Evolutionary conservation across 495 filamentous ascomycete genomes (phyloP).

Genomic region (Aspergillus taichungensis): DNA sequence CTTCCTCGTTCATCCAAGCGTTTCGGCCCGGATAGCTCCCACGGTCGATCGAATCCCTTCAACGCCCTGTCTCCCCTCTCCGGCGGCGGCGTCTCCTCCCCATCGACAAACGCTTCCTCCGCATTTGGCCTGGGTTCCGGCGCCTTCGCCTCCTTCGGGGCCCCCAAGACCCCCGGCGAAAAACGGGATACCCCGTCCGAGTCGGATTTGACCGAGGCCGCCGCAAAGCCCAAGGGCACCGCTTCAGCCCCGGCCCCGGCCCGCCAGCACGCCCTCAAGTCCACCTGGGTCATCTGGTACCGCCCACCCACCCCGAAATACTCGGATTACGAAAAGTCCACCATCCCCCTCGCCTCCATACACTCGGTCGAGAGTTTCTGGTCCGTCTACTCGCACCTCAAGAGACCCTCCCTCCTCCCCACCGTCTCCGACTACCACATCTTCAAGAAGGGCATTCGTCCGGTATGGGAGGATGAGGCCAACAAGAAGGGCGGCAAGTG

Average conservation of each 20-base stretch:
- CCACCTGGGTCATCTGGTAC: constrained; percentile 96
- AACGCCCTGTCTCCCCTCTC: constrained; percentile 66
- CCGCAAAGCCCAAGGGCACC: constrained; percentile 34
- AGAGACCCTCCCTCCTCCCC: constrained; percentile 77
- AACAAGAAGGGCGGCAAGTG: constrained; percentile 96
- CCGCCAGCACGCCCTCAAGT: constrained; percentile 59
- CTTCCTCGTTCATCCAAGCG: constrained; percentile 64
- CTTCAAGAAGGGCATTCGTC: constrained; percentile 93
- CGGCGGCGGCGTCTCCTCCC: constrained; percentile 64
- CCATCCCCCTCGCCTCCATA: constrained; percentile 73
- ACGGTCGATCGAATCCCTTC: constrained; percentile 80
- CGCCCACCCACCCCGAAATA: constrained; percentile 91
- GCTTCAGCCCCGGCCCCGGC: constrained; percentile 30
- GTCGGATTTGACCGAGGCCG: constrained; percentile 47
- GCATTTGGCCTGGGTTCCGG: constrained; percentile 92
- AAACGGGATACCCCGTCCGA: constrained; percentile 50
- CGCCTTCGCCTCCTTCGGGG: constrained; percentile 95
- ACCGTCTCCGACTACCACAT: constrained; percentile 96
- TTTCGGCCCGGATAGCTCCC: constrained; percentile 68
- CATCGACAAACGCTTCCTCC: constrained; percentile 77
- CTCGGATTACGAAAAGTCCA: constrained; percentile 97
- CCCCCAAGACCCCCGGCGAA: constrained; percentile 77
- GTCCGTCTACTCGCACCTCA: constrained; percentile 82
- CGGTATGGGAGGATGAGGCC: constrained; percentile 97
- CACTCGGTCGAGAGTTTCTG: constrained; percentile 86